These are phyloP conservation scores for Stephanodiscus minutulus DNA, from an alignment of 108 stramenopile genomes.

Conservation along the genomic window DNA sequence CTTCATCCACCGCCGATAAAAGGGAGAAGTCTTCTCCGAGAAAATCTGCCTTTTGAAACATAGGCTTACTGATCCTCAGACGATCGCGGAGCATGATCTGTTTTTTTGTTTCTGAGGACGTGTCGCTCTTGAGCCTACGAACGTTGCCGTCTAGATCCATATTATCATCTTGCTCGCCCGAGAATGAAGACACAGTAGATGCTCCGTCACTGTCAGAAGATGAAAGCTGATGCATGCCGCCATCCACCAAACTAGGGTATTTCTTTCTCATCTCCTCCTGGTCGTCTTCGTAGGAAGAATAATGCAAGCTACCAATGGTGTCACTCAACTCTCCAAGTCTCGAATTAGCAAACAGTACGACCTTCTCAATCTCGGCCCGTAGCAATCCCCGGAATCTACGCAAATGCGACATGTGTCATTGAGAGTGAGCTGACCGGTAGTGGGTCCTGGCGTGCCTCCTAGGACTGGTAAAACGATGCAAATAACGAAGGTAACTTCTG, in stretches of 20 bases:
- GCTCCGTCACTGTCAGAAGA: slow-evolving; percentile 28
- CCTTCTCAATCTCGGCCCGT: slow-evolving; percentile 56
- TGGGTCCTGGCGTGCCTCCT: background rate
- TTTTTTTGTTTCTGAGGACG: slow-evolving; percentile 46
- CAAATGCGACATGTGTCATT: background rate
- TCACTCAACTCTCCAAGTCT: slow-evolving; percentile 54
- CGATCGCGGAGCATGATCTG: slow-evolving; percentile 70
- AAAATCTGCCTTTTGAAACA: slow-evolving; percentile 79
- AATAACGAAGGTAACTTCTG: too few species aligned
- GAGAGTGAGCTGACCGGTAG: background rate
- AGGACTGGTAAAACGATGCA: too few species aligned
- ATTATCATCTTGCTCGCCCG: slow-evolving; percentile 25
- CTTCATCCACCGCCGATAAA: slow-evolving; percentile 85
- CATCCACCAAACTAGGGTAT: slow-evolving; percentile 62
- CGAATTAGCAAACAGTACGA: slow-evolving; percentile 52
- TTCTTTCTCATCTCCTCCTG: slow-evolving; percentile 40
- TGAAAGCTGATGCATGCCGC: slow-evolving; percentile 53
- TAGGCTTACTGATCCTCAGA: slow-evolving; percentile 58
- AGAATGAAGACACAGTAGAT: slow-evolving; percentile 31
- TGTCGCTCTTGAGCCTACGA: slow-evolving; percentile 25
- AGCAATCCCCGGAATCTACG: slow-evolving; percentile 51
- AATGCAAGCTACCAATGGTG: slow-evolving; percentile 53
- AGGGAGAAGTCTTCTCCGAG: slow-evolving; percentile 64
- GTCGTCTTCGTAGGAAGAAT: slow-evolving; percentile 43
- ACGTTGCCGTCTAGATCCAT: background rate